phyloP scores from a whole-genome alignment of 2,329 filamentous ascomycete genomes.

The Penicillium sp. region DNA sequence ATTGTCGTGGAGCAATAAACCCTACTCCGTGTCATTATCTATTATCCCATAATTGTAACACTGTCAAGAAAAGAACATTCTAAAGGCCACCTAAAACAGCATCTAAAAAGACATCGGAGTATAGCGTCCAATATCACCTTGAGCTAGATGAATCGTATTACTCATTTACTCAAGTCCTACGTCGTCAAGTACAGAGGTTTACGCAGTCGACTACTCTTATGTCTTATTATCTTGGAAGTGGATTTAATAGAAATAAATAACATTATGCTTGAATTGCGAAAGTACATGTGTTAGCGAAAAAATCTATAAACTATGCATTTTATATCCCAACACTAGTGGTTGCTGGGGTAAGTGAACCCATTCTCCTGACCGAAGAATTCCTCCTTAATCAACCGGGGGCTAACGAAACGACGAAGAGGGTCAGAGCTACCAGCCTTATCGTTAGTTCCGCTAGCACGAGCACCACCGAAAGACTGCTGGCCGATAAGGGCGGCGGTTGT shows the following conservation, averaged over 20 bases:
- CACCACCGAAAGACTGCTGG: conserved; percentile 70
- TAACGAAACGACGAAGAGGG: conserved; percentile 63
- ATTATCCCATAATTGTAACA: not conserved
- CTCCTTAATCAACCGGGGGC: conserved; percentile 67
- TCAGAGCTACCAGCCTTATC: conserved; percentile 68
- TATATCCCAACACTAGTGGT: conserved; percentile 34
- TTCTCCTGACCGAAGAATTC: conserved; percentile 63
- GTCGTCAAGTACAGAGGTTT: not conserved
- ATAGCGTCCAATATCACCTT: not conserved
- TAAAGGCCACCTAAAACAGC: too few species aligned
- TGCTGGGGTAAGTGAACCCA: conserved; percentile 67
- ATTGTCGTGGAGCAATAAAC: not conserved
- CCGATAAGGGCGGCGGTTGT: conserved; percentile 70
- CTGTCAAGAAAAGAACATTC: not conserved
- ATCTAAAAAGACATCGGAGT: not conserved
- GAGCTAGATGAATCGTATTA: not conserved
- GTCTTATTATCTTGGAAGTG: not conserved
- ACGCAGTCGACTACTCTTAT: too few species aligned
- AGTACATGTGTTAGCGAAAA: not conserved
- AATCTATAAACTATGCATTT: not conserved
- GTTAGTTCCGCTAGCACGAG: conserved; percentile 68
- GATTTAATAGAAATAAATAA: not conserved
- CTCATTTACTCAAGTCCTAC: not conserved
- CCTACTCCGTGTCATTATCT: not conserved
- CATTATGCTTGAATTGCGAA: not conserved